Percentiles rank a stretch among this genome's conserved stretches.
phyloP scores from a whole-genome alignment of 768 basidiomycete species.

The Suillus subalutaceus region DNA sequence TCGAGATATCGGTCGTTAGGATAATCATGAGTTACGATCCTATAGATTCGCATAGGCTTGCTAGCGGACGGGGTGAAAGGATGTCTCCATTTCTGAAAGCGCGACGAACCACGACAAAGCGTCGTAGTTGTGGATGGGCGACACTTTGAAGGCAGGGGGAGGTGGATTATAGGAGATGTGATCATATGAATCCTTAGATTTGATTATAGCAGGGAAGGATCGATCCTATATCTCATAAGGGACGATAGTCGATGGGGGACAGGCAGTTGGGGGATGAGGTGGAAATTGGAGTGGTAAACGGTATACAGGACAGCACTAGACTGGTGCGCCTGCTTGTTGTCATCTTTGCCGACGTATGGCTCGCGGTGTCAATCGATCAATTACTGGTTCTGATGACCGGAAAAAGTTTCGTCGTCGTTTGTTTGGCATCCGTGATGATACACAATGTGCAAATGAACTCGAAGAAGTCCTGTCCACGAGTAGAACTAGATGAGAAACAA shows the following conservation, averaged over 20 bases:
- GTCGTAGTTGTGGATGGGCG: background rate
- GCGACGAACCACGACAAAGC: background rate
- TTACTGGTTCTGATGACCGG: too few relatives aligned
- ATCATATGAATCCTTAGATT: background rate
- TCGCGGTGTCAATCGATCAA: too few relatives aligned
- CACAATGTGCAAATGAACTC: too few relatives aligned
- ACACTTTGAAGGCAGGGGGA: background rate
- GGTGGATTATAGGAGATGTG: background rate
- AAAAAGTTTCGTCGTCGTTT: too few relatives aligned
- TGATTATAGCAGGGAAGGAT: background rate
- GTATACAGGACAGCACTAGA: background rate
- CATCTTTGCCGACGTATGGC: background rate
- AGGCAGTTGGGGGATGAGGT: background rate
- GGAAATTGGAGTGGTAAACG: background rate
- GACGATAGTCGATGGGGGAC: background rate
- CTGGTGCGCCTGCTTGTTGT: background rate
- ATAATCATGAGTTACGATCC: background rate
- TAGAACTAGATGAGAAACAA: too few relatives aligned
- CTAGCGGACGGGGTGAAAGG: background rate
- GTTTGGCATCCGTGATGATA: too few relatives aligned
- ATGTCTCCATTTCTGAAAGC: background rate
- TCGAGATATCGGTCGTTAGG: background rate
- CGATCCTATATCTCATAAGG: background rate
- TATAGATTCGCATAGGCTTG: background rate
- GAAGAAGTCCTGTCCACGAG: too few relatives aligned